Percentiles rank a stretch among this genome's conserved stretches.
phyloP scores from a whole-genome alignment of 768 basidiomycete species.

The Boletellus ananas region DNA sequence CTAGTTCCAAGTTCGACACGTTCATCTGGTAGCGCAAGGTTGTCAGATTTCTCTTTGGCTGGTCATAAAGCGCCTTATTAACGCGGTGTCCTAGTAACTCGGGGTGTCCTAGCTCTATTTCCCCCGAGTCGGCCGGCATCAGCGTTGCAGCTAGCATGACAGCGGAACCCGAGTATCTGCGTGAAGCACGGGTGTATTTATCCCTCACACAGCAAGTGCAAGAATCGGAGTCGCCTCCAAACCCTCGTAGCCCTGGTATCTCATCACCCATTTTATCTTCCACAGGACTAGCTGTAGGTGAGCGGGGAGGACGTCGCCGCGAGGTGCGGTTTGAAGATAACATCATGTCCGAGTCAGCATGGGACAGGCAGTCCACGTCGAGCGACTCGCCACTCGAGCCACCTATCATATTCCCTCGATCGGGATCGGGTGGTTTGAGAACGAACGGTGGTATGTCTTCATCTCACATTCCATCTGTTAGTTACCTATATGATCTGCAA shows the following conservation, averaged over 20 bases:
- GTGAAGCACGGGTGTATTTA: slow-evolving; percentile 32
- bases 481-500: not conserved
- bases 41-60: not conserved
- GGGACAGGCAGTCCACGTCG: slow-evolving; percentile 31
- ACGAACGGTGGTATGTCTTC: slow-evolving; percentile 19
- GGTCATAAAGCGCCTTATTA: not conserved
- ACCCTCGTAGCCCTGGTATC: slow-evolving; percentile 19
- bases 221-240: slow-evolving; percentile 8
- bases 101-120: slow-evolving; percentile 29
- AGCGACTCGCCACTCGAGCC: slow-evolving; percentile 28
- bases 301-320: slow-evolving; percentile 27
- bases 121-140: slow-evolving; percentile 32
- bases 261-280: slow-evolving; percentile 31
- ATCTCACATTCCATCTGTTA: not conserved
- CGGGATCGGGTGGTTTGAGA: slow-evolving; percentile 7
- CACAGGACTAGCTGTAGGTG: slow-evolving; percentile 25
- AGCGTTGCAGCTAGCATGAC: slow-evolving; percentile 29
- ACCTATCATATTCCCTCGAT: slow-evolving; percentile 15
- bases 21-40: slow-evolving; percentile 14
- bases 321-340: slow-evolving; percentile 34
- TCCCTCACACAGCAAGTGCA: slow-evolving; percentile 25
- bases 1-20: slow-evolving; percentile 22
- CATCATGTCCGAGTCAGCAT: slow-evolving; percentile 27
- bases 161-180: slow-evolving; percentile 26
- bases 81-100: slow-evolving; percentile 17